Base-by-base conservation (phyloP, 73 alveolate genomes). In the Paramecium biaurelia region DNA sequence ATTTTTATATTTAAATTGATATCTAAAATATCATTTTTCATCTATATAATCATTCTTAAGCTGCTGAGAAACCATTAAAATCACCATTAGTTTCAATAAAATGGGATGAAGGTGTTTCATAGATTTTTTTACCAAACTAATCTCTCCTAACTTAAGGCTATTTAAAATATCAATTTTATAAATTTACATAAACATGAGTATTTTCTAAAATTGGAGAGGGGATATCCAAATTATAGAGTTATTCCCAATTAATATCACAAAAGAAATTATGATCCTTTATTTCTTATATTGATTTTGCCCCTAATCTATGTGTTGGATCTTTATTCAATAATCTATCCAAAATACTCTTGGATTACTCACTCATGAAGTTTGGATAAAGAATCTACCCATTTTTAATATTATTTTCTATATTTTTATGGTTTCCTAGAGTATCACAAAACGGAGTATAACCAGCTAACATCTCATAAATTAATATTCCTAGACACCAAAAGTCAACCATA, bases 181-280 rank as follows among this genome's bases (percentile, higher is more conserved):
- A 12, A 47, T 14, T 47, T 63, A 63, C 84, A 63, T 63, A 63
- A 26, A 63, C 84, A 12, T 63, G 45, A 7, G 84, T 63, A 5
- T 63, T 59, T 12, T 41, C 76, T 57, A 76, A 57, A 37, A 70
- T 70, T 2, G 87, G 79, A 3, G 94, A 82, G 11, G 67, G 70
- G 1, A 89, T 32, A 41, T 45, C 56, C 3, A 67, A 20, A 12
- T 92, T 93, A 45, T 94, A 92, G 18, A 93, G 37, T 21, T 93
- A 86, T 14, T 63, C 92, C 97, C 97, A 93, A 58, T 93, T 94
- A 37, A 92, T 68, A 14, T 85, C 95, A 53, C 89, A 45, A 85
- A 93, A 93, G 82, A 92, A 93, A 11, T 92, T 92, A 59, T 93
- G 97, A 20, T 63, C 76, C 30, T 93, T 93, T 12, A 93, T 92